phyloP scores from a whole-genome alignment of 345 rosid species.

The Microthlaspi erraticum region DNA sequence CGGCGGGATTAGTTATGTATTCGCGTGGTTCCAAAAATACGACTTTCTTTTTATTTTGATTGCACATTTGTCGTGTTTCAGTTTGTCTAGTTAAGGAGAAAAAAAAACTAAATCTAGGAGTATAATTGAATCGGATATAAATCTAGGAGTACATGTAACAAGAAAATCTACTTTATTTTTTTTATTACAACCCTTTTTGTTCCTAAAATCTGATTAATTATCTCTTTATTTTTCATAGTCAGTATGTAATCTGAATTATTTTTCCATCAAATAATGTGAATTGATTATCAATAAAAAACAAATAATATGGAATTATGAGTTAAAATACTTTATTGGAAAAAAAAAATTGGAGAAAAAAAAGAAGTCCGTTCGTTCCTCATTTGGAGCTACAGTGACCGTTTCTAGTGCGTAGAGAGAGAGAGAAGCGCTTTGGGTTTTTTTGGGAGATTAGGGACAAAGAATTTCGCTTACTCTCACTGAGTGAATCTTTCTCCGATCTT shows the following conservation, averaged over 20 bases:
- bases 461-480: constrained; percentile 1
- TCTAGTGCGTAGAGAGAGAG: constrained; percentile 22
- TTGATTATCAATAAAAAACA: too few relatives aligned
- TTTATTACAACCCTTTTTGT: background rate
- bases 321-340: background rate
- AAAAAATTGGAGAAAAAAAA: constrained; percentile 17
- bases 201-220: background rate
- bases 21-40: background rate
- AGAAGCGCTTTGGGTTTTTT: constrained; percentile 13
- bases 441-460: background rate
- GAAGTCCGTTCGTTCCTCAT: constrained; percentile 44
- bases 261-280: too few relatives aligned
- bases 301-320: background rate
- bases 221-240: background rate
- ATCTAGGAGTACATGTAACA: background rate
- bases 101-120: background rate
- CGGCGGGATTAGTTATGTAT: background rate
- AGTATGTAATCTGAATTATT: background rate
- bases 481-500: constrained; percentile 24
- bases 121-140: background rate
- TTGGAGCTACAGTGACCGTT: constrained; percentile 49
- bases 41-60: background rate
- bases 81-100: background rate
- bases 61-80: background rate
- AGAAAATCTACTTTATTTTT: background rate